Evolutionary conservation across 352 stramenopile species (phyloP).

Genomic region (Phytopythium kandeliae): DNA sequence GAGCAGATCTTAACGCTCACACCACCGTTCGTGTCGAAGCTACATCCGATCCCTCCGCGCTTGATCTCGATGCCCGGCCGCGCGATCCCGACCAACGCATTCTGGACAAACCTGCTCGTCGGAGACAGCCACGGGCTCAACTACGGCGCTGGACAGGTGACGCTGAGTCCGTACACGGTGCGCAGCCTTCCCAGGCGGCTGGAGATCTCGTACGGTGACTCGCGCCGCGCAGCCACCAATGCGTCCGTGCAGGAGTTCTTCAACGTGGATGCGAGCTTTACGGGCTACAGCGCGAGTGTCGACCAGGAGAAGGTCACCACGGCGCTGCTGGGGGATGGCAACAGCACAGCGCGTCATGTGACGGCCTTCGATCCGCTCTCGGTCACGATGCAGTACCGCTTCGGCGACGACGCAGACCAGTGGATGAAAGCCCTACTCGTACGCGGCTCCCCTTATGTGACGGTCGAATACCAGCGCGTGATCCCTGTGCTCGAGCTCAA

Average conservation of each 20-base stretch:
- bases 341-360: constrained; percentile 58
- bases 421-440: constrained; percentile 52
- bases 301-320: constrained; percentile 11
- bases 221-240: constrained; percentile 54
- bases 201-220: constrained; percentile 81
- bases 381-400: constrained; percentile 57
- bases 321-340: constrained; percentile 48
- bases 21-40: constrained; percentile 45
- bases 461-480: constrained; percentile 66
- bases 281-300: constrained; percentile 41
- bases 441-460: constrained; percentile 73
- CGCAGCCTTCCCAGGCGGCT: constrained; percentile 58
- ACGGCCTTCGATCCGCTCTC: constrained; percentile 64
- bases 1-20: constrained; percentile 45
- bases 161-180: constrained; percentile 80
- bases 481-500: constrained; percentile 73
- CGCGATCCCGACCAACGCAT: constrained; percentile 83
- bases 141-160: constrained; percentile 63
- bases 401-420: constrained; percentile 31
- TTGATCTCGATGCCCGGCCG: constrained; percentile 29
- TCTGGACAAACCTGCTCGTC: constrained; percentile 88
- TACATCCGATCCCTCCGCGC: constrained; percentile 57
- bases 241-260: constrained; percentile 76
- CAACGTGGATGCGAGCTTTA: constrained; percentile 68
- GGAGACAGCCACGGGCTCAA: constrained; percentile 69